These are phyloP conservation scores for Casuarina glauca DNA, from an alignment of 306 rosid species.

Conservation along the genomic window DNA sequence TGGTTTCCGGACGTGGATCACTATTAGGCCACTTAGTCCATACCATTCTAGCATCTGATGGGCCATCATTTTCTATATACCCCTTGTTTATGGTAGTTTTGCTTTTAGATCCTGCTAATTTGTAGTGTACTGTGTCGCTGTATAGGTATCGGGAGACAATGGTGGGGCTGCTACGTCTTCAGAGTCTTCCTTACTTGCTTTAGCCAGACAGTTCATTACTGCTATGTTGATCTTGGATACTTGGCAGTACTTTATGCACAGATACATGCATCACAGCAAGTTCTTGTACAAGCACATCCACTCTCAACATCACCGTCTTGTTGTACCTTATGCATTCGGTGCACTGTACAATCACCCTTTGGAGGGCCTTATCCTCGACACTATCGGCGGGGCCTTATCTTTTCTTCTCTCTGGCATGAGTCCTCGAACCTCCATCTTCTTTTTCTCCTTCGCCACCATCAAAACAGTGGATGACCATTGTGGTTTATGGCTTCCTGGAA, in stretches of 20 bases:
- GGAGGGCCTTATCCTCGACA: conserved; percentile 95
- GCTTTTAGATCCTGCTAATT: conserved; percentile 23
- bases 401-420: conserved; percentile 90
- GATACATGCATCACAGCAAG: conserved; percentile 97
- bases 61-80: not conserved
- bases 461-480: conserved; percentile 97
- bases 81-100: not conserved
- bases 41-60: not conserved
- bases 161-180: conserved; percentile 31
- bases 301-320: conserved; percentile 86
- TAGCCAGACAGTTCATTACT: conserved; percentile 66
- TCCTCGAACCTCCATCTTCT: conserved; percentile 83
- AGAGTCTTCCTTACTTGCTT: conserved; percentile 45
- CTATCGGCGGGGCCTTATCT: conserved; percentile 88
- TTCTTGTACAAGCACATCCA: conserved; percentile 91
- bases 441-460: conserved; percentile 95
- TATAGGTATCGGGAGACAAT: conserved; percentile 72
- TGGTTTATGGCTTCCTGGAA: conserved; percentile 89
- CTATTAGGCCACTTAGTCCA: not conserved
- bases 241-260: conserved; percentile 96
- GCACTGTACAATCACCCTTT: conserved; percentile 94
- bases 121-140: conserved; percentile 16
- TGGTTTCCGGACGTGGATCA: conserved; percentile 1
- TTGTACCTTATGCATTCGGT: conserved; percentile 90
- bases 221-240: conserved; percentile 94